Base-by-base conservation (phyloP, 129 eudicot genomes). In the Escallonia rubra region DNA sequence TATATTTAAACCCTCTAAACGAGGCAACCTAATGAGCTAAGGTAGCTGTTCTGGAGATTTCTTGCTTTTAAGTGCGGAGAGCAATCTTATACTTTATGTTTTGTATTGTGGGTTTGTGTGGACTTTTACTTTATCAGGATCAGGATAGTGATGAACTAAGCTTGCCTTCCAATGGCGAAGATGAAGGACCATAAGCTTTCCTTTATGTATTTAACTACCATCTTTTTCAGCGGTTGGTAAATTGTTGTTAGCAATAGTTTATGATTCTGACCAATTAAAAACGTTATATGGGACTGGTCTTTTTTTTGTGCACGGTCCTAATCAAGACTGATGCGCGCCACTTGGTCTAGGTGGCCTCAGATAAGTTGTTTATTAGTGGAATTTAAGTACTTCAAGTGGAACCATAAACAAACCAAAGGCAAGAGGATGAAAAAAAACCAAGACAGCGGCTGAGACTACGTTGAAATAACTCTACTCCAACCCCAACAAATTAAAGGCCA, bases 1-100 rank as follows among this genome's bases (percentile, higher is more conserved):
- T 54, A 41, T 2, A 12, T 42, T 13, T 52, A n/a, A 52, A 7
- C 71, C 13, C 42, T 16, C 12, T 55, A 68, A 16, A 14, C 43
- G 40, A 42, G 12, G 10, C 49, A 5, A 63, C 69, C 23, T 54
- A 54, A 3, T 53, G 3, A 66, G 60, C 59, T 66, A 51, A 60
- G 60, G 58, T 76, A 57, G 69, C 56, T 64, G 49, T 56, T 63
- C 16, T 23, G 44, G 12, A 71, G 81, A 77, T 71, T 65, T 77
- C 15, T 77, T 65, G 81, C 72, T 61, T 14, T 71, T 48, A 59
- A 43, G 40, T 67, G 23, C 41, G 68, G 14, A 46, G 50, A 34
- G 39, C 61, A 41, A 62, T 62, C 65, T 55, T 23, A 23, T 9
- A 15, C 74, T 75, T 75, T 75, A 44, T 61, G 41, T 11, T 12